Base-by-base conservation (phyloP, 208 protist genomes). In the Borovskyia barvae region DNA sequence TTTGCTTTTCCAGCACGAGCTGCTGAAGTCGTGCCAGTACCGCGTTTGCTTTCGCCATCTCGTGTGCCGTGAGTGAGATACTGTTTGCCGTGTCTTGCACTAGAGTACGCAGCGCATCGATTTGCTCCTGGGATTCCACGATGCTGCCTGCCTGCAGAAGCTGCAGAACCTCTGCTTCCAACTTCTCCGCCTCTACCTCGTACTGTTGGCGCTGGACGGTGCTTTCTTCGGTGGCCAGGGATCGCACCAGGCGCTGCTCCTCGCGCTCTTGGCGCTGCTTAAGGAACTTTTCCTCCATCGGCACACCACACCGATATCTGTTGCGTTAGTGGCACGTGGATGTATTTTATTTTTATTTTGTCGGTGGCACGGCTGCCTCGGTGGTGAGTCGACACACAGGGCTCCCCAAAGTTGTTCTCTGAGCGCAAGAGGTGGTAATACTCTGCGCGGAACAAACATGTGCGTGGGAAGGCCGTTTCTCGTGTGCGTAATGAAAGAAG, bases 41-140 rank as follows among this genome's bases (percentile, higher is more conserved):
- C 0, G 55, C 57, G 53, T 95, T 95, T 0, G 80, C 69, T 49
- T 71, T 81, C 0, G 80, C 78, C 85, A 93, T 93, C 15, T 91
- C 89, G 49, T 92, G 70, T 24, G 81, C 70, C 0, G 89, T 93
- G 20, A 95, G 70, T 2, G 49, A 28, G 22, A 76, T 62, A 53
- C 67, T 87, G 49, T 75, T 75, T 0, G 69, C 58, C 8, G 80
- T 73, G 45, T 92, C 84, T 65, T 81, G 79, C 39, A 90, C 75
- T 17, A 89, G 63, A 14, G 24, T 46, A 11, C 77, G 76, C 35
- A 89, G 71, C 5, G 49, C 35, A 25, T 80, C 71, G 19, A 90
- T 55, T 35, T 33, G 50, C 45, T 72, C 24, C 70, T 90, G 72
- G 3, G 87, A 82, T 17, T 71, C 70, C 7, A 49, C 37, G 15